Percentiles rank a stretch among this genome's conserved stretches.
These are phyloP conservation scores for Scedosporium minutisporum DNA, from an alignment of 2,329 filamentous ascomycete species.

Conservation along the genomic window DNA sequence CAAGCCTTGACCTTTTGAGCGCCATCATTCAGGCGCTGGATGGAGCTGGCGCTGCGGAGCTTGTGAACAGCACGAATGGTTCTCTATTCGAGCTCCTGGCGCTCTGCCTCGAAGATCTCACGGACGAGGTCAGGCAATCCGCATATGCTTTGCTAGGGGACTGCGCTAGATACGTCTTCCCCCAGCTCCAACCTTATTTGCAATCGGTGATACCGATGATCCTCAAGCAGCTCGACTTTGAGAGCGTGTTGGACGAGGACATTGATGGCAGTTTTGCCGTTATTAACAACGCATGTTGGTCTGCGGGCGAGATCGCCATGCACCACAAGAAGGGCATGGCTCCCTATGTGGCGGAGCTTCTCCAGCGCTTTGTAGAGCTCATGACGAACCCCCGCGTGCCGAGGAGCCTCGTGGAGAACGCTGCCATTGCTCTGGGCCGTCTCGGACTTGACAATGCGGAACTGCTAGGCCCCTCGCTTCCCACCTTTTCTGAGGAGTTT, in stretches of 20 bases:
- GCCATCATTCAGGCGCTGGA: slow-evolving; percentile 87
- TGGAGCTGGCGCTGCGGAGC: slow-evolving; percentile 58
- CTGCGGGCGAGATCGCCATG: slow-evolving; percentile 82
- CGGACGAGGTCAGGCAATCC: slow-evolving; percentile 90
- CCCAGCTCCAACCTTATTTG: slow-evolving; percentile 66
- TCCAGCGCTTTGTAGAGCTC: slow-evolving; percentile 70
- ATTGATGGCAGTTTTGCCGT: slow-evolving; percentile 82
- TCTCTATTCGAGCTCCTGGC: slow-evolving; percentile 83
- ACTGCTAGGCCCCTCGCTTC: slow-evolving; percentile 67
- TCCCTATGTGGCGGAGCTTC: slow-evolving; percentile 66
- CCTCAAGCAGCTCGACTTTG: slow-evolving; percentile 80
- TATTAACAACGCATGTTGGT: slow-evolving; percentile 98
- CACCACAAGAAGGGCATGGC: slow-evolving; percentile 65
- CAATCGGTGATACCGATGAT: slow-evolving; percentile 67
- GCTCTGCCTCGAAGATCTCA: slow-evolving; percentile 84
- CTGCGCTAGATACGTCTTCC: slow-evolving; percentile 86
- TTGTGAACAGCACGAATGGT: slow-evolving; percentile 67
- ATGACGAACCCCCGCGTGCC: slow-evolving; percentile 79
- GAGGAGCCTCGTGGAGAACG: slow-evolving; percentile 82
- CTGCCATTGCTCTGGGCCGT: slow-evolving; percentile 82
- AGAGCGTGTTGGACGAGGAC: slow-evolving; percentile 65
- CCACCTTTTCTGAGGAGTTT: slow-evolving; percentile 74
- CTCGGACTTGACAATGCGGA: slow-evolving; percentile 73
- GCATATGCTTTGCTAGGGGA: slow-evolving; percentile 92
- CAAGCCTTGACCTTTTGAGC: slow-evolving; percentile 85